These are phyloP conservation scores for Candida adriatica DNA, from an alignment of 805 yeast genomes.

Conservation along the genomic window DNA sequence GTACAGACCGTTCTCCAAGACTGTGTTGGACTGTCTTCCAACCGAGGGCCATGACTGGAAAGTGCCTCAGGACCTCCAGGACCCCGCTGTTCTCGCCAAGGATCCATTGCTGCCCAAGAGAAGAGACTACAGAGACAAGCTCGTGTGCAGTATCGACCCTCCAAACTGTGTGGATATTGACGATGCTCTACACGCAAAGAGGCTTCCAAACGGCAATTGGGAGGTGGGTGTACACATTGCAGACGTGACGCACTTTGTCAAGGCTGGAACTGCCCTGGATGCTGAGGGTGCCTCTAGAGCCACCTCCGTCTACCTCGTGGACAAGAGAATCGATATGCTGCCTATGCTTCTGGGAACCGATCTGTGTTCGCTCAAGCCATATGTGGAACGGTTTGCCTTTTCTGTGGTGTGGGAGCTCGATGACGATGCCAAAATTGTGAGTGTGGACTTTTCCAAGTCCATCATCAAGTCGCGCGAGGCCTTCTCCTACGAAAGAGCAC, in stretches of 20 bases:
- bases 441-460: slow-evolving; percentile 75
- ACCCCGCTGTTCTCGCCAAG: slow-evolving; percentile 45
- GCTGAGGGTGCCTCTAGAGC: slow-evolving; percentile 96
- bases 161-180: slow-evolving; percentile 98
- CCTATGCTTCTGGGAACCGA: slow-evolving; percentile 95
- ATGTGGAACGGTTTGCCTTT: slow-evolving; percentile 93
- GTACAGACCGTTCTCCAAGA: slow-evolving; percentile 89
- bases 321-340: slow-evolving; percentile 97
- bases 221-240: slow-evolving; percentile 99
- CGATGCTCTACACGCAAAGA: slow-evolving; percentile 89
- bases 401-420: slow-evolving; percentile 95
- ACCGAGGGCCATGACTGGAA: slow-evolving; percentile 90
- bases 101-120: slow-evolving; percentile 49
- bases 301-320: slow-evolving; percentile 94
- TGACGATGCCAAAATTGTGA: slow-evolving; percentile 74
- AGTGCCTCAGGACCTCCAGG: slow-evolving; percentile 61
- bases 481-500: slow-evolving; percentile 91
- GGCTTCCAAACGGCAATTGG: slow-evolving; percentile 84
- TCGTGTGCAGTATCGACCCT: slow-evolving; percentile 95
- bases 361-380: slow-evolving; percentile 89
- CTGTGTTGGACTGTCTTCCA: slow-evolving; percentile 89
- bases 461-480: slow-evolving; percentile 90
- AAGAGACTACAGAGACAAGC: slow-evolving; percentile 78
- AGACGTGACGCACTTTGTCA: slow-evolving; percentile 95
- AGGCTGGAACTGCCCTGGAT: slow-evolving; percentile 86